Percentiles rank a stretch among this genome's conserved stretches.
phyloP scores from a whole-genome alignment of 352 stramenopile species.

The Phytophthora ohioensis region DNA sequence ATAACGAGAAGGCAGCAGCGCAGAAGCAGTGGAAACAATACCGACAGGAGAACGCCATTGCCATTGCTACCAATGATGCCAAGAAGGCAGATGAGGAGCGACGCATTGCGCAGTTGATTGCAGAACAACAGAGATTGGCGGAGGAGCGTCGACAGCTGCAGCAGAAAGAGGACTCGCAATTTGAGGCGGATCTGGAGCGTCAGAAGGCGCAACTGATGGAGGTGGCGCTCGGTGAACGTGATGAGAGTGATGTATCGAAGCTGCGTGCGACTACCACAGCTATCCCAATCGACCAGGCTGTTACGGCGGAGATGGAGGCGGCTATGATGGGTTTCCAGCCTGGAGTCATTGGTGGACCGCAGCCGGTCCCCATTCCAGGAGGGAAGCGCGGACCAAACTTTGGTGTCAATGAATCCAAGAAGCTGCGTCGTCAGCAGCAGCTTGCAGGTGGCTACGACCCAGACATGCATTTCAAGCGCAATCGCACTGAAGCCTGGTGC shows the following conservation, averaged over 20 bases:
- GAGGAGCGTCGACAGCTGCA: slow-evolving; percentile 83
- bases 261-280: slow-evolving; percentile 80
- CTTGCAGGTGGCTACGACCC: slow-evolving; percentile 83
- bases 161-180: slow-evolving; percentile 82
- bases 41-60: slow-evolving; percentile 80
- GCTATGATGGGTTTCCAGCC: slow-evolving; percentile 91
- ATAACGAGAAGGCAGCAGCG: slow-evolving; percentile 69
- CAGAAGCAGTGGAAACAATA: slow-evolving; percentile 91
- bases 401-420: slow-evolving; percentile 81
- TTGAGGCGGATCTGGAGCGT: slow-evolving; percentile 80
- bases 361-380: slow-evolving; percentile 79
- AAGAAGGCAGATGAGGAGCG: slow-evolving; percentile 90
- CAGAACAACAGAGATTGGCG: slow-evolving; percentile 80
- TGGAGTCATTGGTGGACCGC: slow-evolving; percentile 71
- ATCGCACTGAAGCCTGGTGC: slow-evolving; percentile 80
- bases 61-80: slow-evolving; percentile 86
- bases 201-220: slow-evolving; percentile 90
- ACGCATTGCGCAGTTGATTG: slow-evolving; percentile 85
- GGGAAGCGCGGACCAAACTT: slow-evolving; percentile 84
- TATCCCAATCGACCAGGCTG: slow-evolving; percentile 85
- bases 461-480: slow-evolving; percentile 81
- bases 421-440: slow-evolving; percentile 82
- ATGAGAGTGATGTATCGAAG: slow-evolving; percentile 81
- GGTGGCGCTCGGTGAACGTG: slow-evolving; percentile 82
- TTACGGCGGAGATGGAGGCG: slow-evolving; percentile 90